These are phyloP conservation scores for Typha latifolia DNA, from an alignment of 176 grass and related monocot genomes.

Conservation along the genomic window DNA sequence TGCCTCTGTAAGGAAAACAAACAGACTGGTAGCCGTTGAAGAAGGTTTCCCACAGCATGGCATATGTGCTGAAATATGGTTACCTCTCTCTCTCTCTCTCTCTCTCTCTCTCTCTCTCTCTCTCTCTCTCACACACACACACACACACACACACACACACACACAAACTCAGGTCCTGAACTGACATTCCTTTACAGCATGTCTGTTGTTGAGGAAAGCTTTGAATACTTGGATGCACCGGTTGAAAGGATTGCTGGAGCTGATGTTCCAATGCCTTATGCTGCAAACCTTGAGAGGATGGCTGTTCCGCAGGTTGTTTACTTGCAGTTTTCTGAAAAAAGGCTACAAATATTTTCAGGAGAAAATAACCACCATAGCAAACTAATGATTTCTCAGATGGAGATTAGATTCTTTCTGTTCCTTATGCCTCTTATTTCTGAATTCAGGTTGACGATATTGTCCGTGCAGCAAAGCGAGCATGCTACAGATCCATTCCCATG, in stretches of 20 bases:
- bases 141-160: neutral
- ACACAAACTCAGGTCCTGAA: neutral
- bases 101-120: neutral
- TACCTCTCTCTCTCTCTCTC: conserved; percentile 5
- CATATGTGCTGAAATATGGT: conserved; percentile 94
- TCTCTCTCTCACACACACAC: neutral
- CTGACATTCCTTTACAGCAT: conserved; percentile 38
- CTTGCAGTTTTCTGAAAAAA: neutral
- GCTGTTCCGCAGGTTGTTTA: conserved; percentile 80
- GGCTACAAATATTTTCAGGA: too few species aligned
- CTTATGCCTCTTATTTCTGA: neutral
- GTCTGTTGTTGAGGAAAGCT: conserved; percentile 84
- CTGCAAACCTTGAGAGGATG: conserved; percentile 90
- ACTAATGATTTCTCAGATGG: too few species aligned
- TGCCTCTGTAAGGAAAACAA: conserved; percentile 93
- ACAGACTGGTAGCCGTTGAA: conserved; percentile 73
- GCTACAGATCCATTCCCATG: conserved; percentile 69
- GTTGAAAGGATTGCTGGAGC: conserved; percentile 89
- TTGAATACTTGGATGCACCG: conserved; percentile 89
- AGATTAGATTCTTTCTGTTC: neutral
- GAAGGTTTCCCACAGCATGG: conserved; percentile 96
- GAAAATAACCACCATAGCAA: too few species aligned
- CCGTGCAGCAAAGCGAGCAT: conserved; percentile 74
- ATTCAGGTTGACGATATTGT: conserved; percentile 85
- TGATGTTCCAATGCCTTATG: conserved; percentile 95